A percentile compares a stretch with the other conserved stretches of the same genome.
phyloP scores from a whole-genome alignment of 352 stramenopile genomes.

The Plasmopara viticola region DNA sequence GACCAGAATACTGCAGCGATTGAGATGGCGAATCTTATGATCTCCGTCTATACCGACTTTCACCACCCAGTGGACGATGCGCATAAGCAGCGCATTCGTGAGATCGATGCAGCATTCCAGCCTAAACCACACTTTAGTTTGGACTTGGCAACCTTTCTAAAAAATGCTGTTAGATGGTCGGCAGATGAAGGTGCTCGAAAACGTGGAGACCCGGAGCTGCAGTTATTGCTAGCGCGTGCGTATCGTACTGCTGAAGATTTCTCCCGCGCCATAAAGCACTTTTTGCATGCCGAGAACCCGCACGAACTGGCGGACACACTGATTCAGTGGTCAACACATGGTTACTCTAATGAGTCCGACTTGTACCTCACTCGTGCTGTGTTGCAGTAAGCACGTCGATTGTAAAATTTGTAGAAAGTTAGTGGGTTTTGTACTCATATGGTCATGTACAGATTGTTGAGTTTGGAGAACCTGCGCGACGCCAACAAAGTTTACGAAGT shows the following conservation, averaged over 20 bases:
- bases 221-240: slow-evolving; percentile 57
- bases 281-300: slow-evolving; percentile 67
- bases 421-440: slow-evolving; percentile 3
- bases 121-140: slow-evolving; percentile 60
- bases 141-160: slow-evolving; percentile 62
- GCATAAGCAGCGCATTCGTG: slow-evolving; percentile 59
- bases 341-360: slow-evolving; percentile 77
- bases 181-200: slow-evolving; percentile 59
- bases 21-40: slow-evolving; percentile 77
- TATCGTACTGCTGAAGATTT: slow-evolving; percentile 52
- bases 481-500: slow-evolving; percentile 73
- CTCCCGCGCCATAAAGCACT: slow-evolving; percentile 69
- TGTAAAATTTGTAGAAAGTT: background rate
- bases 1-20: slow-evolving; percentile 65
- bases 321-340: slow-evolving; percentile 65
- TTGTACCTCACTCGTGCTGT: slow-evolving; percentile 70
- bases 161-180: slow-evolving; percentile 82
- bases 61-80: slow-evolving; percentile 61
- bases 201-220: slow-evolving; percentile 67
- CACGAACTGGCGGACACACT: slow-evolving; percentile 61
- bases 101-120: slow-evolving; percentile 58
- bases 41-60: slow-evolving; percentile 68
- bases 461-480: slow-evolving; percentile 81
- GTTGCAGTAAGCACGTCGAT: slow-evolving; percentile 53
- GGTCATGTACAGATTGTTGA: slow-evolving; percentile 47